A percentile compares a stretch with the other conserved stretches of the same genome.
These are phyloP conservation scores for Aaosphaeria pasadenensis DNA, from an alignment of 2,329 filamentous ascomycete genomes.

Conservation along the genomic window DNA sequence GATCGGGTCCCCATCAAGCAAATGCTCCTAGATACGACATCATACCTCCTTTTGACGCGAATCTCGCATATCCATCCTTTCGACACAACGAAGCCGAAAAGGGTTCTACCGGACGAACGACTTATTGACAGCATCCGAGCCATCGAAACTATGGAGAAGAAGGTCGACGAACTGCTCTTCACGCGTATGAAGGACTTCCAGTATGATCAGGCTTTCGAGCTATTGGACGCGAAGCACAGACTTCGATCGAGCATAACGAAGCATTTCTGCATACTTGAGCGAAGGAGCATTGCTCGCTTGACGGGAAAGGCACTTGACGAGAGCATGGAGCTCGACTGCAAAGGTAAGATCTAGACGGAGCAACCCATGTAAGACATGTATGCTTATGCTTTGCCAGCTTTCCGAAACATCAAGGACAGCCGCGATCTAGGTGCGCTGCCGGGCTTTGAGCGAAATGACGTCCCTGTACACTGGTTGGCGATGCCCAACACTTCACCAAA, in stretches of 20 bases:
- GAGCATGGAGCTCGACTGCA: constrained; percentile 11
- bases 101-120: constrained; percentile 27
- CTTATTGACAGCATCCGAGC: constrained; percentile 23
- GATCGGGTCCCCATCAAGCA: constrained; percentile 27
- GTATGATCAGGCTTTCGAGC: constrained; percentile 26
- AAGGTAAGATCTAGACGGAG: constrained; percentile 11
- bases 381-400: constrained; percentile 7
- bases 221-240: constrained; percentile 20
- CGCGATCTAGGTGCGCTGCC: constrained; percentile 25
- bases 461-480: not conserved
- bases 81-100: constrained; percentile 21
- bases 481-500: not conserved
- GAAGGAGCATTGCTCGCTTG: constrained; percentile 27
- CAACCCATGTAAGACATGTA: too few relatives aligned
- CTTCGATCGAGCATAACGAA: constrained; percentile 27
- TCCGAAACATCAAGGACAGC: constrained; percentile 20
- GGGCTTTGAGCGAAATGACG: constrained; percentile 10
- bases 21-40: constrained; percentile 32
- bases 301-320: constrained; percentile 21
- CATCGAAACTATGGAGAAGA: constrained; percentile 27
- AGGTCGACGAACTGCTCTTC: constrained; percentile 21
- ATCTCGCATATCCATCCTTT: constrained; percentile 34
- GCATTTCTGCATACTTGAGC: constrained; percentile 28
- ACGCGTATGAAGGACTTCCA: constrained; percentile 22
- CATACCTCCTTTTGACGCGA: constrained; percentile 25